Conservation (phyloP, 176 grass and related monocot genomes). For the Oryza punctata region DNA sequence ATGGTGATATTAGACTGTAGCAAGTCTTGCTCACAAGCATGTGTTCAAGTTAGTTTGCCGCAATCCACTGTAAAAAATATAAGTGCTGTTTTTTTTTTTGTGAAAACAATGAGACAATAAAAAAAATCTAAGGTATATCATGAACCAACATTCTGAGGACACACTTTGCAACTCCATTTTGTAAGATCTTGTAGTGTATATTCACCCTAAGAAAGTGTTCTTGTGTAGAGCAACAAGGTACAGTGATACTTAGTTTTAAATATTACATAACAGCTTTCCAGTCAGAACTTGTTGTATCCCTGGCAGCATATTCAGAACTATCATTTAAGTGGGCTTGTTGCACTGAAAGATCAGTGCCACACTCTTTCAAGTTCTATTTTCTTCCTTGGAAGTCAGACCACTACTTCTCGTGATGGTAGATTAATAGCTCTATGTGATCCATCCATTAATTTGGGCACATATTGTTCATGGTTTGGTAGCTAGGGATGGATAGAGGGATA, state of each 20-base stretch:
- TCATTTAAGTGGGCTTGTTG: neutral
- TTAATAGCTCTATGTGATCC: neutral
- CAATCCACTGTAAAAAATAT: constrained; percentile 6
- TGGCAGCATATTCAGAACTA: neutral
- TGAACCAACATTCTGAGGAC: neutral
- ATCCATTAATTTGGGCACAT: neutral
- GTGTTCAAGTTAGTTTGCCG: constrained; percentile 15
- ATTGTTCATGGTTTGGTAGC: neutral
- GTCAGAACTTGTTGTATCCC: neutral
- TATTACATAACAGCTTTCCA: neutral
- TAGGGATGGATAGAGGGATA: neutral
- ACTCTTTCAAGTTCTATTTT: neutral
- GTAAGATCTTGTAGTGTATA: neutral
- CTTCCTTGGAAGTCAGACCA: neutral
- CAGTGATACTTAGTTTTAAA: neutral
- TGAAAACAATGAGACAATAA: neutral
- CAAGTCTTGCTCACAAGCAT: constrained; percentile 19
- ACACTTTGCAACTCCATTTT: constrained; percentile 15
- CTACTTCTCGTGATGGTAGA: neutral
- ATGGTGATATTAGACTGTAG: neutral
- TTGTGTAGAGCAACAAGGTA: neutral
- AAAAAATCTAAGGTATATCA: constrained; percentile 12
- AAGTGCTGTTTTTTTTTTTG: neutral
- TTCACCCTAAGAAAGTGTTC: constrained; percentile 1
- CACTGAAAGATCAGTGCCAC: neutral